Evolutionary conservation across 1,139 yeast genomes (phyloP).

Genomic region (Sugiyamaella grinbergsii): DNA sequence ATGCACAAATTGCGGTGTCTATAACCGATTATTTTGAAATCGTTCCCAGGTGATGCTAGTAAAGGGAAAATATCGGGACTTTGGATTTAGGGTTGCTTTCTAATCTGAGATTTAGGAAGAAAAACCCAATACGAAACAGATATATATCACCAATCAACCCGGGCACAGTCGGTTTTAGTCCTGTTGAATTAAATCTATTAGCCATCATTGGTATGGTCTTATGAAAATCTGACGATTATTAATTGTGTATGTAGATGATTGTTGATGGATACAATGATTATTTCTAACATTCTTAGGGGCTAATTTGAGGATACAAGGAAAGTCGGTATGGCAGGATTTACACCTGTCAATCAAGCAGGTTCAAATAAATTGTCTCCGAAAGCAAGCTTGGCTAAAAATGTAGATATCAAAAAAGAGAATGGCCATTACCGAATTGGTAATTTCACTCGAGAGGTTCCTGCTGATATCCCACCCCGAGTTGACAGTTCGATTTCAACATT

Average conservation of each 20-base stretch:
- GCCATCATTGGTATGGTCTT: neutral
- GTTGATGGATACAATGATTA: neutral
- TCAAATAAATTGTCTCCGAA: neutral
- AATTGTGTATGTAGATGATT: too few species aligned
- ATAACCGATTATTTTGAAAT: conserved; percentile 1
- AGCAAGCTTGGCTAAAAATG: neutral
- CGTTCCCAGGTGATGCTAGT: neutral
- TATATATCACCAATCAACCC: too few species aligned
- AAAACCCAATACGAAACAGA: neutral
- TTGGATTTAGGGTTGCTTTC: conserved; percentile 8
- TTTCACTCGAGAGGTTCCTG: too few species aligned
- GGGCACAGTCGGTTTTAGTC: too few species aligned
- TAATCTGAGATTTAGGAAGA: neutral
- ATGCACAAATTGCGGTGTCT: conserved; percentile 2
- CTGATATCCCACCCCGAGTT: too few species aligned
- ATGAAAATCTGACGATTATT: neutral
- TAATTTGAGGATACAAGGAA: too few species aligned
- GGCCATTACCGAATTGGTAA: too few species aligned
- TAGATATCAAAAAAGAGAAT: neutral
- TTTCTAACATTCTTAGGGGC: neutral
- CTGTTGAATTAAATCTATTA: too few species aligned
- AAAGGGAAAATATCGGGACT: neutral
- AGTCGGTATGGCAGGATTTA: conserved; percentile 29
- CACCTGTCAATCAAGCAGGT: conserved; percentile 22
- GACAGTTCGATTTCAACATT: conserved; percentile 3